phyloP scores from a whole-genome alignment of 306 rosid species.

The Vigna unguiculata region DNA sequence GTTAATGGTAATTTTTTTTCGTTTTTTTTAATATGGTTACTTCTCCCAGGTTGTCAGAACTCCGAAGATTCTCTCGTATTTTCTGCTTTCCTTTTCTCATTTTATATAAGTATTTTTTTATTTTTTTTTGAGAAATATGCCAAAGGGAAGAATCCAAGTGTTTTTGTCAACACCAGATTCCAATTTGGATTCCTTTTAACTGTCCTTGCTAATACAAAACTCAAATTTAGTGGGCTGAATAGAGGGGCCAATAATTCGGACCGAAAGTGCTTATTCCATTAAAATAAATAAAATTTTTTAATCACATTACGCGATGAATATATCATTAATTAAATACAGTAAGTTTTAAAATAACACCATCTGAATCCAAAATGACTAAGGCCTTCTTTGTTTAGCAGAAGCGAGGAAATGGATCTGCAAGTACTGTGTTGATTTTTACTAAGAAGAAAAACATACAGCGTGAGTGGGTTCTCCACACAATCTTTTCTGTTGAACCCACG shows the following conservation, averaged over 20 bases:
- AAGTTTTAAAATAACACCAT: background rate
- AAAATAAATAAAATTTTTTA: background rate
- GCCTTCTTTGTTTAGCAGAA: too few species aligned
- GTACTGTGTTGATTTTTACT: too few species aligned
- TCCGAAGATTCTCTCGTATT: constrained; percentile 22
- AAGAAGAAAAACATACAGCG: too few species aligned
- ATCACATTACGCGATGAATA: background rate
- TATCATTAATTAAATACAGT: background rate
- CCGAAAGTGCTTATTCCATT: background rate
- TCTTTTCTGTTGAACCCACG: too few species aligned
- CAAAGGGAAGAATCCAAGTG: constrained; percentile 36
- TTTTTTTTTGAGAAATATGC: background rate
- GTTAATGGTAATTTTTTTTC: background rate
- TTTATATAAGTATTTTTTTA: background rate
- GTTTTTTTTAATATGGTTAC: constrained; percentile 19
- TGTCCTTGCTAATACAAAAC: background rate
- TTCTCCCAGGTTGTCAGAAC: constrained; percentile 35
- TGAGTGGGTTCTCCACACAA: too few species aligned
- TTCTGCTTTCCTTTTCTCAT: too few species aligned
- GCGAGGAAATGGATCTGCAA: too few species aligned
- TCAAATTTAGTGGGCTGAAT: background rate
- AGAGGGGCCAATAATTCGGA: background rate
- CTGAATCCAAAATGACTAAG: too few species aligned
- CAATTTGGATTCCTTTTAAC: constrained; percentile 20
- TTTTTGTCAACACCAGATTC: constrained; percentile 39